Evolutionary conservation across 1,284 basidiomycete genomes (phyloP).

Genomic region (Abortiporus biennis): DNA sequence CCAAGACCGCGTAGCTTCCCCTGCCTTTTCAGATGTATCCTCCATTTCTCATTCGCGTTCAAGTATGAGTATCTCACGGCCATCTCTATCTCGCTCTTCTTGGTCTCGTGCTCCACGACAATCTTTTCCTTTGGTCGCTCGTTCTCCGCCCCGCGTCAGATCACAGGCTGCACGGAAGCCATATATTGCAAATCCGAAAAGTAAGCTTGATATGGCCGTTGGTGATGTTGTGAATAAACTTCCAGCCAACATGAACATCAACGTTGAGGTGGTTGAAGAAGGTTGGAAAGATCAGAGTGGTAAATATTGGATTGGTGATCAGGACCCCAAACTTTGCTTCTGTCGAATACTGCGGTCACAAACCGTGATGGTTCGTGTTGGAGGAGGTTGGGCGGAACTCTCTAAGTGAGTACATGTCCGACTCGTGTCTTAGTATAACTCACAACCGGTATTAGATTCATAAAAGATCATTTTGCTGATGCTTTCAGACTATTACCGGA

Average conservation of each 20-base stretch:
- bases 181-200: slow-evolving; percentile 83
- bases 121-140: slow-evolving; percentile 40
- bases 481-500: slow-evolving; percentile 62
- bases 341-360: slow-evolving; percentile 89
- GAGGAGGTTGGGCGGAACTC: slow-evolving; percentile 90
- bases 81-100: slow-evolving; percentile 38
- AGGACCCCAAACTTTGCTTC: slow-evolving; percentile 84
- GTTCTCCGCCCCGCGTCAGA: slow-evolving; percentile 38
- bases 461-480: slow-evolving; percentile 80
- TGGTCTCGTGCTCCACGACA: slow-evolving; percentile 67
- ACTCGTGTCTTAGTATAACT: slow-evolving; percentile 3
- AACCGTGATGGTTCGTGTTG: slow-evolving; percentile 93
- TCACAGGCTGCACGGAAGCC: slow-evolving; percentile 42
- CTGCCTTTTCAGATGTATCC: slow-evolving; percentile 51
- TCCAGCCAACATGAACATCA: slow-evolving; percentile 80
- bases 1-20: slow-evolving; percentile 42
- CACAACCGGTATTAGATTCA: slow-evolving; percentile 52
- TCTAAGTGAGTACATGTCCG: slow-evolving; percentile 57
- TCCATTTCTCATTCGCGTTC: slow-evolving; percentile 23
- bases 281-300: slow-evolving; percentile 89
- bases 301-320: slow-evolving; percentile 92
- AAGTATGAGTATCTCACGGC: slow-evolving; percentile 24
- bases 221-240: slow-evolving; percentile 87
- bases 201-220: slow-evolving; percentile 87
- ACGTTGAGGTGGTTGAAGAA: slow-evolving; percentile 75